Evolutionary conservation across 495 filamentous ascomycete species (phyloP), one percentile per base, ranked within the genome.

Genomic region (Parmelia sp.): DNA sequence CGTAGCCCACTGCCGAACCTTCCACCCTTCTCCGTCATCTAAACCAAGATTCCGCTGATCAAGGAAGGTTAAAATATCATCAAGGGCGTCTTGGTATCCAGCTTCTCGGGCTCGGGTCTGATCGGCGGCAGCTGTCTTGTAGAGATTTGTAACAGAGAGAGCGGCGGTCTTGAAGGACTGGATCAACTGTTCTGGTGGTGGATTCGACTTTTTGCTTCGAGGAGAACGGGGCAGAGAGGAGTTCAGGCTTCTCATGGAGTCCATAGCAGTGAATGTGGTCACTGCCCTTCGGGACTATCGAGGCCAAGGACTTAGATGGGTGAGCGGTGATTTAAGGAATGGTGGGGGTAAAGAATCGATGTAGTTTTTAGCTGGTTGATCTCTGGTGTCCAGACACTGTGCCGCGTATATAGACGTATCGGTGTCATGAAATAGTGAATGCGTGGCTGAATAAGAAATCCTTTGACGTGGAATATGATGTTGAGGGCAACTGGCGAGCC

Each of bases 71-170:
- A 97, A 74, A 6, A 99, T 75, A 65, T 97, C 94, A 61, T 97
- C 92, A 56, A 99, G 80, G 33, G 92, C 95, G 65, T 97, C 92
- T 71, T 96, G 92, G 69, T 97, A 97, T 8, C 95, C 95, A 45
- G 89, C 84, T 14, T 82, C 76, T 29, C 86, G 84, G 23, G 91
- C 82, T 66, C 88, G 86, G n/a, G 85, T 79, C 68, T 90, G 85
- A 27, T 90, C 88, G 60, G 84, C 79, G 3, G 88, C 87, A 21
- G 93, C 91, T 60, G 86, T 90, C 74, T 96, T 96, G 77, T 97
- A 97, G 36, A 99, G 86, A 67, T 92, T 93, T 56, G 95, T 97
- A 60, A 97, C 92, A 4, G 95, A 96, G 27, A 97, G 80, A 19
- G 95, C 95, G 29, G 95, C 95, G 44, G 87, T 83, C 73, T 89